Percentiles rank a stretch among this genome's conserved stretches.
Conservation (phyloP, 441 rosid species). For the Corymbia citriodora region DNA sequence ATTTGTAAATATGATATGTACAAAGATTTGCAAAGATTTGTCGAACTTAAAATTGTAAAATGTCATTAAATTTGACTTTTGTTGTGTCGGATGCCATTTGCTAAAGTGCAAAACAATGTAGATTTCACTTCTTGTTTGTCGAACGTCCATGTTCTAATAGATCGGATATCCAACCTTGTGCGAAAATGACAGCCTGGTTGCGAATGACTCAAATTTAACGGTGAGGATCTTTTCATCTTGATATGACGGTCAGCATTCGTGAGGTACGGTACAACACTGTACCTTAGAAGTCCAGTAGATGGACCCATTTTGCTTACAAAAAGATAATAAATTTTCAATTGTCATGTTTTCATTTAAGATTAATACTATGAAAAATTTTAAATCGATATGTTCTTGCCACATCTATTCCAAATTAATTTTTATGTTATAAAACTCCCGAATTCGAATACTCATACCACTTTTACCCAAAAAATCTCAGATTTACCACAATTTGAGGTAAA, state of each 20-base stretch:
- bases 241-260: not conserved
- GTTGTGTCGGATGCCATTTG: not conserved
- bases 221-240: not conserved
- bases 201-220: not conserved
- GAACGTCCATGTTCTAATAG: not conserved
- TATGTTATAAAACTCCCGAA: not conserved
- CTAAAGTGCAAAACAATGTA: not conserved
- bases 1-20: not conserved
- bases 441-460: fast-evolving
- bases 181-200: not conserved
- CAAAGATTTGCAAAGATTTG: not conserved
- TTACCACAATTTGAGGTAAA: not conserved
- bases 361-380: not conserved
- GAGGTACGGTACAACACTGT: not conserved
- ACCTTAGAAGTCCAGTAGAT: not conserved
- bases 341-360: not conserved
- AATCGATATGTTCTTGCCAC: fast-evolving
- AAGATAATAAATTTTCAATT: not conserved
- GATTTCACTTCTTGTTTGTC: not conserved
- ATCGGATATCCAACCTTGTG: not conserved
- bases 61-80: not conserved
- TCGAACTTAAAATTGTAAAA: not conserved
- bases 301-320: not conserved
- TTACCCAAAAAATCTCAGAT: not conserved
- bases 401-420: fast-evolving